Evolutionary conservation across 179 eudicot species (phyloP), one percentile per base, ranked within the genome.

Genomic region (Beta corolliflora): DNA sequence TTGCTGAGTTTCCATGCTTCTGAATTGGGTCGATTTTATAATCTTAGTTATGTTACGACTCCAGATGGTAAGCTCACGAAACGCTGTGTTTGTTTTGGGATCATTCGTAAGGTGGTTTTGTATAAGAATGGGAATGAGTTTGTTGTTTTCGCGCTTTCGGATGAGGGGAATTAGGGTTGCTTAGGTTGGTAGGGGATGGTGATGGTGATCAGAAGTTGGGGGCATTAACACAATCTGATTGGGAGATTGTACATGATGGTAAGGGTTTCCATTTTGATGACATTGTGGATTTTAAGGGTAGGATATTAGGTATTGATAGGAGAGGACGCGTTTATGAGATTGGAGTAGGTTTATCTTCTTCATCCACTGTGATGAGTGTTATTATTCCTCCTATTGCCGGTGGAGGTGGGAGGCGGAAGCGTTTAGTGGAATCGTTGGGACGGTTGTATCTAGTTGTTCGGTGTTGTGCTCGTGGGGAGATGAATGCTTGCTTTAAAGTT

Each of bases 321-420:
- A 82, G 83, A 52, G 85, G 85, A 21, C 14, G 79, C 21, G 63
- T 80, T 23, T 75, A 61, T 69, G 64, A 75, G 58, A 81, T 81
- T 78, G 56, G 14, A 44, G 63, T 72, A 2, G 36, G 29, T 44
- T 4, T 14, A 13, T 41, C 70, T 7, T 41, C 75, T 7, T 63
- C 19, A 9, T 4, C 16, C 3, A 9, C 7, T 7, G 5, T 4
- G 15, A 75, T 81, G 78, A 75, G 25, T 14, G 58, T 29, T 0
- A 29, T 81, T 58, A 46, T 11, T 7, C 13, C 60, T n/a, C 25
- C 77, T 0, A 68, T 81, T 75, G 6, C 19, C 1, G 69, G 61
- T 61, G 82, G 82, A 25, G 73, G 77, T 41, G 84, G 80, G 36
- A 67, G 80, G 77, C 73, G 82, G 19, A 84, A 84, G 3, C 79